Evolutionary conservation across 2,329 filamentous ascomycete species (phyloP).

Genomic region (Sporothrix schenckii): DNA sequence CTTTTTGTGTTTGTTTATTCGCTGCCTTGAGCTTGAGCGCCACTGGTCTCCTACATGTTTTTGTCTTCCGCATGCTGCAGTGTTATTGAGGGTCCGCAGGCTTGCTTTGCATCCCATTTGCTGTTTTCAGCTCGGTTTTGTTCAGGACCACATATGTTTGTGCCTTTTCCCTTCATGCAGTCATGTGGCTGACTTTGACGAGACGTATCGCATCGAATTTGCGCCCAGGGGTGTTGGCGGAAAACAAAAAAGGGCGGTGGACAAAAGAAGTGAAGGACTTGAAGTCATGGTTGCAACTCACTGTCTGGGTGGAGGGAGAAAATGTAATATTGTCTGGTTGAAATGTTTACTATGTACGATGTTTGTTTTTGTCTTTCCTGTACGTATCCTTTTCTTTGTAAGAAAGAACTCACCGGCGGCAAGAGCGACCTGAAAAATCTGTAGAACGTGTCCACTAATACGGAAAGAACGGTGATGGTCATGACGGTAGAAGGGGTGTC

Average conservation of each 20-base stretch:
- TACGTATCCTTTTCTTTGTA: background rate
- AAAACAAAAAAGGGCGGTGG: slow-evolving; percentile 7
- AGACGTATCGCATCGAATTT: background rate
- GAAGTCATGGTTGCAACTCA: no score
- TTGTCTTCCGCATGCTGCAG: slow-evolving; percentile 15
- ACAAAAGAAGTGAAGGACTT: no score
- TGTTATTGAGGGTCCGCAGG: slow-evolving; percentile 13
- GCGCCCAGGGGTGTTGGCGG: no score
- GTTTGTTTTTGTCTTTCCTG: no score
- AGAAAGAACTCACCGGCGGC: no score
- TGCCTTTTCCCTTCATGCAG: background rate
- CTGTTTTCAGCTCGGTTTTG: background rate
- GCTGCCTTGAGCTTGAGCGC: background rate
- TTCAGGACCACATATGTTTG: background rate
- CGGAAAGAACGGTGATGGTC: background rate
- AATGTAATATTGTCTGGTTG: no score
- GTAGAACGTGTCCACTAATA: background rate
- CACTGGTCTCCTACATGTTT: background rate
- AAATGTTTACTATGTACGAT: no score
- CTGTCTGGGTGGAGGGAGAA: no score
- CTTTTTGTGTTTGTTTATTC: background rate
- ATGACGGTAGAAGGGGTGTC: background rate
- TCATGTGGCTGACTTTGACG: no score
- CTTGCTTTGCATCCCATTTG: background rate
- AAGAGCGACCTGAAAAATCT: background rate